phyloP scores from a whole-genome alignment of 768 basidiomycete genomes.

The Tulasnella sp. region DNA sequence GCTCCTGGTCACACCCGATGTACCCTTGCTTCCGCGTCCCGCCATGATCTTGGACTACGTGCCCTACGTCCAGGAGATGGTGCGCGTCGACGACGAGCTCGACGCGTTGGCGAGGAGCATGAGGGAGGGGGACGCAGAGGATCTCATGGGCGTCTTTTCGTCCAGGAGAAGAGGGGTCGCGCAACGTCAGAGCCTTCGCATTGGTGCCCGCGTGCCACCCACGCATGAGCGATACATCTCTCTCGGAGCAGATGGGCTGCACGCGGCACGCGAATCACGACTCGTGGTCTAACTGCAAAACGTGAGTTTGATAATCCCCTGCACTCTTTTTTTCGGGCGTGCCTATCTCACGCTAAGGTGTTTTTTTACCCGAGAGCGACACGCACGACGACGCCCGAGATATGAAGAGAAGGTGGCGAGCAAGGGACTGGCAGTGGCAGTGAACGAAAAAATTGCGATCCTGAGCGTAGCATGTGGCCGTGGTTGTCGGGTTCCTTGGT shows the following conservation, averaged over 20 bases:
- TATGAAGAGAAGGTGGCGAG: neutral
- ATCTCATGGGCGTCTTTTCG: conserved; percentile 43
- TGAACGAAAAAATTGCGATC: neutral
- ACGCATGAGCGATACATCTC: conserved; percentile 34
- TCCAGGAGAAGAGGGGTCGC: conserved; percentile 51
- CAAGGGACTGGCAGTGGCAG: neutral
- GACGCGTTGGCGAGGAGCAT: conserved; percentile 42
- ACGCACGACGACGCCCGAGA: neutral
- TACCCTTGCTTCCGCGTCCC: conserved; percentile 51
- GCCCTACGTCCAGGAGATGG: conserved; percentile 68
- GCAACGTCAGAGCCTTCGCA: conserved; percentile 29
- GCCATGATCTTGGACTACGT: conserved; percentile 68
- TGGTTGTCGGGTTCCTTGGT: conserved; percentile 15
- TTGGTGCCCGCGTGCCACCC: conserved; percentile 31
- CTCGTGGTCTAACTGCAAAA: conserved; percentile 31
- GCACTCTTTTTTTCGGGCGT: neutral
- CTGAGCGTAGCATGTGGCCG: neutral
- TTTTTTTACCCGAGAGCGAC: conserved; percentile 12
- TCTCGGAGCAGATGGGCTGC: conserved; percentile 48
- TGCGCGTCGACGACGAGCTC: conserved; percentile 63
- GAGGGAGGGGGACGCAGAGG: conserved; percentile 37
- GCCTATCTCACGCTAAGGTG: conserved; percentile 18
- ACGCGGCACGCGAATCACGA: conserved; percentile 31
- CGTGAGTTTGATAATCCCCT: conserved; percentile 12
- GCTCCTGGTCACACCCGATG: conserved; percentile 49